Evolutionary conservation across 2,329 filamentous ascomycete species (phyloP).

Genomic region (Teratosphaeria nubilosa): DNA sequence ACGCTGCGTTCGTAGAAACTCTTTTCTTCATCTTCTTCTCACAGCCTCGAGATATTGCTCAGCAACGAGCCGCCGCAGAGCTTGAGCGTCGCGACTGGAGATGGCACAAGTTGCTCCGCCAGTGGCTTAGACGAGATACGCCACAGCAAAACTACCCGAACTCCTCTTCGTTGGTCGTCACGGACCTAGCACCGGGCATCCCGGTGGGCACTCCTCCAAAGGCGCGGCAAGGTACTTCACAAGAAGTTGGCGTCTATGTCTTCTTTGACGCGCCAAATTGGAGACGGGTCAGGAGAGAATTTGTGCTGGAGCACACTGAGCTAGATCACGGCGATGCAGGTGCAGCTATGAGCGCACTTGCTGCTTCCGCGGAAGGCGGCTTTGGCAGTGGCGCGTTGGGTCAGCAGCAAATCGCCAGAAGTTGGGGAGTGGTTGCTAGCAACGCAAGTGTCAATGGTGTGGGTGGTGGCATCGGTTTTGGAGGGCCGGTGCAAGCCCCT

Average conservation of each 20-base stretch:
- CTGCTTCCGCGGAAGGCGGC: not conserved
- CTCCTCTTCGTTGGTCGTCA: conserved; percentile 18
- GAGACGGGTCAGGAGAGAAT: conserved; percentile 43
- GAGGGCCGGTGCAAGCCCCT: conserved; percentile 1
- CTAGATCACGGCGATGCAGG: conserved; percentile 31
- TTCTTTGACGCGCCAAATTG: conserved; percentile 46
- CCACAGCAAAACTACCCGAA: conserved; percentile 8
- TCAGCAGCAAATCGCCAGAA: not conserved
- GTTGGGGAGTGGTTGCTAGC: not conserved
- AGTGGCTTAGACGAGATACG: conserved; percentile 47
- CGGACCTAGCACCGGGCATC: conserved; percentile 18
- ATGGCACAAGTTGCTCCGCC: conserved; percentile 44
- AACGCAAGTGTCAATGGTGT: not conserved
- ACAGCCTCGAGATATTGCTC: conserved; percentile 53
- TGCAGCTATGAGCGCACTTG: not conserved
- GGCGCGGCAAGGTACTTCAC: conserved; percentile 36
- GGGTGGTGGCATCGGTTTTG: not conserved
- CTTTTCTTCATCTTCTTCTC: conserved; percentile 63
- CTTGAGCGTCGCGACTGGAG: conserved; percentile 45
- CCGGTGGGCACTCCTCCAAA: conserved; percentile 23
- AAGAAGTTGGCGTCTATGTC: conserved; percentile 44
- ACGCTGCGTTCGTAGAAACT: conserved; percentile 44
- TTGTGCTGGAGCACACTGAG: conserved; percentile 43
- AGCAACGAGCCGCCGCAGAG: conserved; percentile 56
- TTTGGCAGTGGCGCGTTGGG: not conserved